Percentiles rank a stretch among this genome's conserved stretches.
Evolutionary conservation across 2,329 filamentous ascomycete species (phyloP).

Genomic region (Fusarium sp.): DNA sequence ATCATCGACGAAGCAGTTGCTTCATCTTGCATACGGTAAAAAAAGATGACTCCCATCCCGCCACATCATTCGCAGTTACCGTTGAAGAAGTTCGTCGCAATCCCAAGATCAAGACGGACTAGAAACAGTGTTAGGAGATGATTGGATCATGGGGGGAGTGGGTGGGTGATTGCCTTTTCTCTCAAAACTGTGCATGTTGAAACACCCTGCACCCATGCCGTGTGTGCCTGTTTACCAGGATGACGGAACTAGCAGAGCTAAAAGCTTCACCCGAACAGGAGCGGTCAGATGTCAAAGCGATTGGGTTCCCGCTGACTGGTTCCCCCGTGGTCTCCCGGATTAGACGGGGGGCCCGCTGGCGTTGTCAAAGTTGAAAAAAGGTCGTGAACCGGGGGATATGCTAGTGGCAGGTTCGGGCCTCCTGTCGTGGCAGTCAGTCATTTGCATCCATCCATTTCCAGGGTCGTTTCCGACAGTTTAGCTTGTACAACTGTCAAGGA

Average conservation of each 20-base stretch:
- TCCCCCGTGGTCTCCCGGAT: background rate
- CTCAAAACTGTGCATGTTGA: background rate
- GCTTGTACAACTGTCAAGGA: background rate
- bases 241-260: background rate
- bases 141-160: background rate
- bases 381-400: conserved; percentile 1
- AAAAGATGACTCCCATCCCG: background rate
- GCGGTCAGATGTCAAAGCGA: conserved; percentile 1
- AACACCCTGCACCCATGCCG: background rate
- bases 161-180: background rate
- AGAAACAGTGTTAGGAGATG: conserved; percentile 1
- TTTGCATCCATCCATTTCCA: conserved; percentile 16
- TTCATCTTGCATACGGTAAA: background rate
- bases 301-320: background rate
- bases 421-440: conserved; percentile 25
- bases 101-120: background rate
- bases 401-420: background rate
- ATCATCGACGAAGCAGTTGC: background rate
- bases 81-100: background rate
- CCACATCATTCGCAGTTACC: background rate
- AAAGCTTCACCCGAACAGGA: background rate
- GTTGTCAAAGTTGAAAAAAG: conserved; percentile 34
- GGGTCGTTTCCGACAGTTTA: background rate
- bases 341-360: background rate
- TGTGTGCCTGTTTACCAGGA: background rate